phyloP scores from a whole-genome alignment of 2,329 filamentous ascomycete species.

The Ophiocordyceps sinensis region DNA sequence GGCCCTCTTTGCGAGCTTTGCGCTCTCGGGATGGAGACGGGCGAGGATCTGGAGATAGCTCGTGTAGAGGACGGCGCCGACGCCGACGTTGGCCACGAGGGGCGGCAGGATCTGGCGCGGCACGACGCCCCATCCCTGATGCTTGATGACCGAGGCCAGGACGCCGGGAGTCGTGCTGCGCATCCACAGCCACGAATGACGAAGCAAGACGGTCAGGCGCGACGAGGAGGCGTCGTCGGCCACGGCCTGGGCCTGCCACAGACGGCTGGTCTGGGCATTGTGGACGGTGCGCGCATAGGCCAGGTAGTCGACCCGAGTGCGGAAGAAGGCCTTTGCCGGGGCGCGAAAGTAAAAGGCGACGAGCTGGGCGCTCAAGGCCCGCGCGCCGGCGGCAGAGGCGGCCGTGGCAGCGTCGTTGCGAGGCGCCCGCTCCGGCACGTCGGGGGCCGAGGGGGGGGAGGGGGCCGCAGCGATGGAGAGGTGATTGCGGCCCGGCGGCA shows the following conservation, averaged over 20 bases:
- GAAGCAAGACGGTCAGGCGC: conserved; percentile 16
- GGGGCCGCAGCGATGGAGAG: conserved; percentile 10
- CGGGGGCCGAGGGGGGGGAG: too few relatives aligned
- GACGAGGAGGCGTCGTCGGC: conserved; percentile 18
- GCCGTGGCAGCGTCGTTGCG: conserved; percentile 47
- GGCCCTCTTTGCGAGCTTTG: conserved; percentile 39
- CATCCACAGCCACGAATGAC: conserved; percentile 33
- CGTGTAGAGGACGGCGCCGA: conserved; percentile 63
- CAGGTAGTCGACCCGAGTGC: conserved; percentile 73
- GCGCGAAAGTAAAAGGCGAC: conserved; percentile 86
- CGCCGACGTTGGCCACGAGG: conserved; percentile 57
- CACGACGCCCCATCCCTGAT: conserved; percentile 61
- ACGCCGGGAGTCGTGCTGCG: conserved; percentile 56
- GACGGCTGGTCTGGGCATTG: conserved; percentile 25
- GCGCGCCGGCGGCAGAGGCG: conserved; percentile 72
- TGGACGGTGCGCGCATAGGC: conserved; percentile 42
- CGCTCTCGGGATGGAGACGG: conserved; percentile 49
- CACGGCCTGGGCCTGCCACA: conserved; percentile 21
- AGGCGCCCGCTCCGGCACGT: conserved; percentile 27
- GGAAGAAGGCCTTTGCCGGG: conserved; percentile 85
- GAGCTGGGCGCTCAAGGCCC: conserved; percentile 69
- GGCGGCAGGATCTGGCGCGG: conserved; percentile 67
- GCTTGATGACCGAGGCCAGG: conserved; percentile 49
- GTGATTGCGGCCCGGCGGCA: conserved; percentile 19
- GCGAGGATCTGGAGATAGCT: conserved; percentile 59